A percentile compares a stretch with the other conserved stretches of the same genome.
These are phyloP conservation scores for Cryptomeria japonica DNA, from an alignment of 75 land plant species.

Conservation along the genomic window DNA sequence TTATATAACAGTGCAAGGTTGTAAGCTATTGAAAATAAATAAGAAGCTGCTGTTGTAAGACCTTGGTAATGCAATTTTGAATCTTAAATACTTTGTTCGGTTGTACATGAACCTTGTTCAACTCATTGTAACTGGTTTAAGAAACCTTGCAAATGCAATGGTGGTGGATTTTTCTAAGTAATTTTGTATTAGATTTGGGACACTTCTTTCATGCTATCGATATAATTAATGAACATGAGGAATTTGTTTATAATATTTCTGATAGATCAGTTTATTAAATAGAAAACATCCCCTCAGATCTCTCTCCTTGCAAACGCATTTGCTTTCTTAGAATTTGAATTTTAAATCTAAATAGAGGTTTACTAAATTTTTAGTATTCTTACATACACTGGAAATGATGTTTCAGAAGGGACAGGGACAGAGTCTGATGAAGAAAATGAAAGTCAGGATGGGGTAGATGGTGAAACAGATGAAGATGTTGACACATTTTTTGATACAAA, in stretches of 20 bases:
- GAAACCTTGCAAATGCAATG: not conserved
- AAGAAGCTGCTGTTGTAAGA: not conserved
- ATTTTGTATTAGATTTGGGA: not conserved
- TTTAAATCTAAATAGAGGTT: not conserved
- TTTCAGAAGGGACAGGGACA: conserved; percentile 82
- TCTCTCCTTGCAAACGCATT: not conserved
- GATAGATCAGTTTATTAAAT: not conserved
- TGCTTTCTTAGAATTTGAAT: not conserved
- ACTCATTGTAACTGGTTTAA: not conserved
- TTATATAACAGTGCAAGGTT: not conserved
- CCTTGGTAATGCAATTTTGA: not conserved
- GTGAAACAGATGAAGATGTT: conserved; percentile 87
- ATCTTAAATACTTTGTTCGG: not conserved
- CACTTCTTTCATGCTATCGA: not conserved
- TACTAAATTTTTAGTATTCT: not conserved
- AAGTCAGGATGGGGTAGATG: conserved; percentile 73
- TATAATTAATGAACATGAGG: conserved; percentile 1
- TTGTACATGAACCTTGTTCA: not conserved
- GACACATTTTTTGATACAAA: conserved; percentile 77
- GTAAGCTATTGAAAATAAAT: not conserved
- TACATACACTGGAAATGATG: conserved; percentile 46
- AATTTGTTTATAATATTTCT: not conserved
- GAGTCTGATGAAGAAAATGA: conserved; percentile 89
- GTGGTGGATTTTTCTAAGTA: not conserved
- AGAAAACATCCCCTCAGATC: too few relatives aligned